Base-by-base conservation (phyloP, 192 early-diverging fungal species). In the Rhizophagus clarus region DNA sequence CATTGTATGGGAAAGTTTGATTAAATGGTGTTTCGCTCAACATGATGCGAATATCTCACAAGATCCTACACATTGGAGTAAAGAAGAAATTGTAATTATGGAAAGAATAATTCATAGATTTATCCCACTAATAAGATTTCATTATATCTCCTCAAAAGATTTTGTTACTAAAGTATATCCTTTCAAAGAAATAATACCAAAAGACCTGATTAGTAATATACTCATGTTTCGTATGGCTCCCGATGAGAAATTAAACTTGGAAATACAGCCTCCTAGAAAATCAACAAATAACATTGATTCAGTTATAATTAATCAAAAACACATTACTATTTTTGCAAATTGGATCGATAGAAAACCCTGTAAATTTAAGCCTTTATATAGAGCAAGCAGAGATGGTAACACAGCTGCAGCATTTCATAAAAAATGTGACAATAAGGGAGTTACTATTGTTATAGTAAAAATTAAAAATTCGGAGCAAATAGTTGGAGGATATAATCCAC, bases 401-500 rank as follows among this genome's bases (percentile, higher is more conserved):
- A 47, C 45, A 14, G 1, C 45, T 12, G 10, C 45, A 47, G 45
- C 45, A 47, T 47, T 47, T 47, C 45, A 47, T 47, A 2, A 47
- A 22, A 8, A 37, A n/a, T 71, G 69, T 42, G 29, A 22, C 22
- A n/a, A 31, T 15, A 71, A 71, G 40, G 34, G 34, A 12, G 32
- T 10, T 29, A 71, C 69, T 42, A n/a, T 71, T 14, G 69, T 71
- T n/a, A 4, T 47, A 47, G 14, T 47, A 8, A 71, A 71, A 71
- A 12, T 71, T 34, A 28, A 2, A 2, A 3, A 32, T 17, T 26
- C 3, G 4, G 10, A 22, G 22, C 29, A 71, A 37, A 71, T 71
- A 10, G 11, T 71, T 20, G 69, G 69, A 22, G 69, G 69, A 72
- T 72, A 72, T 72, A 72, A 72, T 37, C 70, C 70, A 1, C 2